Conservation (phyloP, 2,329 filamentous ascomycete species). For the Ambrosiella beaveri region DNA sequence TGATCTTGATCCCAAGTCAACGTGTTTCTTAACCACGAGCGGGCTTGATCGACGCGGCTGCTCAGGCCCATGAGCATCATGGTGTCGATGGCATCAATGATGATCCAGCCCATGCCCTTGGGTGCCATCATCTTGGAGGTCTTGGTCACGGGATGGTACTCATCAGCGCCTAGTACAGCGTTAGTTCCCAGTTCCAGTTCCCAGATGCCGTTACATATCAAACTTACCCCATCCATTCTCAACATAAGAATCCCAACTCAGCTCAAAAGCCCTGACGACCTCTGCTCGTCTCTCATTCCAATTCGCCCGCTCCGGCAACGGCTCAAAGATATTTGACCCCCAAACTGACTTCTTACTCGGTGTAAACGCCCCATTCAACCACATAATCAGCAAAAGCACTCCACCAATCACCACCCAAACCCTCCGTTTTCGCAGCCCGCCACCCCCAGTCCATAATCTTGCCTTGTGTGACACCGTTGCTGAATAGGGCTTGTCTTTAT, state of each 20-base stretch:
- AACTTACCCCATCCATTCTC: constrained; percentile 80
- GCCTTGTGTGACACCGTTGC: constrained; percentile 33
- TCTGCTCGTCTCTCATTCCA: constrained; percentile 64
- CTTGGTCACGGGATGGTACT: constrained; percentile 72
- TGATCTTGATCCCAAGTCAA: constrained; percentile 82
- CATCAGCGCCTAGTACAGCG: constrained; percentile 49
- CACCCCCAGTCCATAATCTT: constrained; percentile 35
- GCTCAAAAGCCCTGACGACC: constrained; percentile 75
- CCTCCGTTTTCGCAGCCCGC: constrained; percentile 31
- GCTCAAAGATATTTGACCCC: constrained; percentile 39
- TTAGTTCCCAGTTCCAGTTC: constrained; percentile 16
- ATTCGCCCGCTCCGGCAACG: constrained; percentile 34
- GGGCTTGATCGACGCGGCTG: constrained; percentile 61
- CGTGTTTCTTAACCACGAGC: constrained; percentile 71
- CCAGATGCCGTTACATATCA: neutral
- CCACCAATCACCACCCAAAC: constrained; percentile 27
- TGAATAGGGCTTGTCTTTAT: constrained; percentile 94
- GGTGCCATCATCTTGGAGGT: constrained; percentile 68
- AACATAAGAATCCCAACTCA: constrained; percentile 88
- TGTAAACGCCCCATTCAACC: constrained; percentile 50
- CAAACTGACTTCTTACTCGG: constrained; percentile 27
- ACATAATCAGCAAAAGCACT: constrained; percentile 41
- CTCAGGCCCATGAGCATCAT: constrained; percentile 98
- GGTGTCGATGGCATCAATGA: constrained; percentile 87
- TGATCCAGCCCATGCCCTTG: constrained; percentile 91